Evolutionary conservation across 257 asterid species (phyloP), one percentile per base, ranked within the genome.

Genomic region (Ocimum tenuiflorum): DNA sequence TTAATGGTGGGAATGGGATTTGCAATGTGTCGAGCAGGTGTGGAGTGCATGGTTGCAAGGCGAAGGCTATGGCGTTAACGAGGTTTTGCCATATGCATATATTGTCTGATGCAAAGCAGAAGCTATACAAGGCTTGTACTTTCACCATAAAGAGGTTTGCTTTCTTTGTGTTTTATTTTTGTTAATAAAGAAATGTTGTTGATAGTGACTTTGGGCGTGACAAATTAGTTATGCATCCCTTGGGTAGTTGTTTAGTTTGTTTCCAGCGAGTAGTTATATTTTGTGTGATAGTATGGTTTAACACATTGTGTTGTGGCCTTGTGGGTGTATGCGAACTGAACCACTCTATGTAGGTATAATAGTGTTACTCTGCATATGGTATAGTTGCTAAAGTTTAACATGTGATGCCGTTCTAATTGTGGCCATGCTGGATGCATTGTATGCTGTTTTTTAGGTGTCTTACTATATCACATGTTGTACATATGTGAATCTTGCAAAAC

Each of bases 91-190:
- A 59, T 70, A 73, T 72, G 87, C 99, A 92, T 73, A 87, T 92
- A 66, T 63, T 89, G 49, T 80, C 85, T 0, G 99, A 92, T 31
- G 51, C 73, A 42, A 80, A 79, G 66, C 99, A 92, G 81, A 84
- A 81, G 86, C 97, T 89, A 17, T 92, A 92, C 82, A 86, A 79
- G 81, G 74, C 87, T 62, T 92, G 99, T 84, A 79, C 60, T 50
- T 92, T 74, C 74, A 46, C 88, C 48, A 77, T 89, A 38, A 89
- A 87, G 69, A 87, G 96, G 97, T 92, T 73, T 73, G 79, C 27
- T 33, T 29, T 59, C 3, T 68, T 55, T 45, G 54, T 11, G n/a
- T 63, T 42, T 63, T 3, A 10, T 18, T 41, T 54, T 36, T 0
- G 6, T 35, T 59, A n/a, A 19, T 13, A 35, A 18, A 18, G 22